Evolutionary conservation across 345 rosid genomes (phyloP), one percentile per base, ranked within the genome.

Genomic region (Arabis hirsuta): DNA sequence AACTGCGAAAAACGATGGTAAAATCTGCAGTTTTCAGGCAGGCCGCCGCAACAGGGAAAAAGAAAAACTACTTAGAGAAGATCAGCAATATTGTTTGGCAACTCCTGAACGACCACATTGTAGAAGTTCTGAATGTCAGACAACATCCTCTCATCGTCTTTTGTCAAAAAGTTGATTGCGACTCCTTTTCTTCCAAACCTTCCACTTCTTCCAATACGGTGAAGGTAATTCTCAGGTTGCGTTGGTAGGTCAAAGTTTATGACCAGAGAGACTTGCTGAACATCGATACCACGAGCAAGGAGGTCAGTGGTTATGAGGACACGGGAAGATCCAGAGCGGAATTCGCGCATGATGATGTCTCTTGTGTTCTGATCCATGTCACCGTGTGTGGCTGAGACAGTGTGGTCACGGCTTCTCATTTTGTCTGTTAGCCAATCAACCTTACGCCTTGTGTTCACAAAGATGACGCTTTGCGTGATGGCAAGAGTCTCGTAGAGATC

Each of bases 291-390:
- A 74, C 96, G 90, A 0, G 97, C 97, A 56, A 91, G 72, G 20
- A 91, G 88, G 60, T 91, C 96, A 0, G 92, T 92, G 19, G 95
- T 92, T 32, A 90, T 90, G 36, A 90, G 94, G 5, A 92, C 95
- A 9, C 98, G 90, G 16, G 95, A 92, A 0, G 98, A 92, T 0
- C 96, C 95, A 22, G 95, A 92, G 6, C 98, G 82, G 76, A 92
- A 90, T 60, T 88, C 94, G 0, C 89, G 82, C 96, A 88, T 89
- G 72, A 91, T 91, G 42, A 91, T 85, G 68, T 91, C 97, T 45
- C 92, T 84, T 0, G 91, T 88, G 82, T 86, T 90, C 84, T 91
- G 96, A 71, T 91, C 96, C 96, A 89, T 91, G 85, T 91, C 92
- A 68, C 97, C 97, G 20, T 91, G 97, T 20, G 97, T 91, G 7